Base-by-base conservation (phyloP, 805 yeast species). In the Cyberlindnera mrakii region DNA sequence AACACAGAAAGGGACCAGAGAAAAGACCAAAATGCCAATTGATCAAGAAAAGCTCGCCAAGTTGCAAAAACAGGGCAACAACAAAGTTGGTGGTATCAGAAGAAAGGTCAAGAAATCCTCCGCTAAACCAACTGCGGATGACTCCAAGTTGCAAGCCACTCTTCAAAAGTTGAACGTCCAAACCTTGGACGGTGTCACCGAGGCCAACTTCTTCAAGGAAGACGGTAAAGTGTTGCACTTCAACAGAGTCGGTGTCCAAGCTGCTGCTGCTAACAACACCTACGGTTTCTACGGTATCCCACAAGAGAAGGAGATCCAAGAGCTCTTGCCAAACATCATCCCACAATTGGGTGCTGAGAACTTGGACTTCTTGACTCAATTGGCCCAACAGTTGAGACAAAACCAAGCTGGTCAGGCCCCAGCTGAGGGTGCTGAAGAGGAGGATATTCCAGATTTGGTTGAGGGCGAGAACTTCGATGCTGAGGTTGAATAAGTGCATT, bases 261-360 rank as follows among this genome's bases (percentile, higher is more conserved):
- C 86, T 57, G 88, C 96, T 59, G 81, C 86, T 59, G 83, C 82
- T 61, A 75, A 83, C 77, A 90, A 91, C 81, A 85, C 96, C 53
- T 86, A 83, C 67, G 95, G 95, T 58, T 83, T 93, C 77, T 85
- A 88, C 68, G 99, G 99, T 68, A 80, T 82, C 70, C 86, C 96
- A 53, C 93, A 87, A 71, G 93, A 88, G 73, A 90, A 88, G 82
- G 77, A 80, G 55, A 79, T 91, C 63, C 82, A 93, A 55, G 96
- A 90, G 62, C 80, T 93, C 73, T 78, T 91, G 58, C 98, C 98
- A 62, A 84, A 80, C 70, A 88, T 91, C 70, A 80, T 91, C 65
- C 90, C 96, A 59, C 96, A 90, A 77, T 78, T 91, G 72, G 96
- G 97, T 63, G 86, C 96, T 57, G 98, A 91, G 71, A 86, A 93